These are phyloP conservation scores for Aegilops longissima DNA, from an alignment of 176 grass and related monocot species.

Conservation along the genomic window DNA sequence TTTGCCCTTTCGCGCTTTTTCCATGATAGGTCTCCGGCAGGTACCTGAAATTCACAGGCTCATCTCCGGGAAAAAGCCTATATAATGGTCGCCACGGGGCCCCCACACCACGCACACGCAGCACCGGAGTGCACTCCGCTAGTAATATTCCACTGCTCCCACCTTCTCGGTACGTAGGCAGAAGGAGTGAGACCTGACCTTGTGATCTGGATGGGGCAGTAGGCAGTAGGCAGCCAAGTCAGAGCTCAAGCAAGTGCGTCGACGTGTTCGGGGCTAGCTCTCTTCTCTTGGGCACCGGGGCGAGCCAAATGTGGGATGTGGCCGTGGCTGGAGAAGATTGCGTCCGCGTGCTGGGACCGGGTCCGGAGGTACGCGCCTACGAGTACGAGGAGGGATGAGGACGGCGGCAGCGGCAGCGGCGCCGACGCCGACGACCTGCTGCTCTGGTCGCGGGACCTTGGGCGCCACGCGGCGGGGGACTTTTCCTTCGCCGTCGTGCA, in stretches of 20 bases:
- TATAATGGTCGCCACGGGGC: constrained; percentile 20
- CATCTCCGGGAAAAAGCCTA: background rate
- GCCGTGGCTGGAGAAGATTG: constrained; percentile 84
- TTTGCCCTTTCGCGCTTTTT: constrained; percentile 17
- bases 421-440: constrained; percentile 52
- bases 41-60: background rate
- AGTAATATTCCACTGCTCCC: background rate
- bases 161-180: background rate
- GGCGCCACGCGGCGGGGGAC: constrained; percentile 68
- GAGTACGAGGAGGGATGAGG: constrained; percentile 94
- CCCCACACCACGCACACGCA: constrained; percentile 15
- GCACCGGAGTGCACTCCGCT: background rate
- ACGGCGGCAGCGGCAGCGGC: constrained; percentile 13
- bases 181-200: too few relatives aligned
- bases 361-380: constrained; percentile 76
- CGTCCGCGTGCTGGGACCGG: constrained; percentile 83
- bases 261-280: background rate
- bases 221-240: background rate
- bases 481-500: constrained; percentile 96
- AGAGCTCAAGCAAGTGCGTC: background rate
- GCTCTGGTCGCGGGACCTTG: constrained; percentile 87
- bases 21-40: background rate
- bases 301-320: constrained; percentile 90
- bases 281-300: background rate
- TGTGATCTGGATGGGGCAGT: background rate